Base-by-base conservation (phyloP, 2,329 filamentous ascomycete species). In the Dendrostoma leiphaemia region DNA sequence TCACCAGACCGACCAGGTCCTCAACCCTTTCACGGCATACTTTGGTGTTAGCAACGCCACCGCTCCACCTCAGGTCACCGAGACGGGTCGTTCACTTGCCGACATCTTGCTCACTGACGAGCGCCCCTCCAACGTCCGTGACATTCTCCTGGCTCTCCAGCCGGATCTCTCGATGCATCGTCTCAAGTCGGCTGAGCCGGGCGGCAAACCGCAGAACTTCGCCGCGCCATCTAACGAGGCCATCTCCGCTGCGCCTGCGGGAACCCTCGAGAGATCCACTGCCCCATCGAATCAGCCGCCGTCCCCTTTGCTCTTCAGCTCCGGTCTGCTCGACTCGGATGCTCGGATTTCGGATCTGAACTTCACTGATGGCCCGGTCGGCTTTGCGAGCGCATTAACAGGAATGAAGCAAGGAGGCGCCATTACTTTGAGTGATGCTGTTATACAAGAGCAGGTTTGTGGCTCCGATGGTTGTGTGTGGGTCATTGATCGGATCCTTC, bases 31-130 rank as follows among this genome's bases (percentile, higher is more conserved):
- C 44, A 53, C 51, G 15, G 35, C 19, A 15, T 53, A 48, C 21
- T 53, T 53, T 10, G 51, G 51, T 6, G 40, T 53, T 7, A 53
- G 51, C 44, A 53, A 53, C n/a, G n/a, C 51, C 2, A 48, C 51
- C 35, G 19, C 10, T n/a, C 3, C 51, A 21, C 44, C 44, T 15
- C 31, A 19, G 4, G 48, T 26, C 15, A 47, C 43, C 4, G 51
- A 53, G 4, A 13, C 43, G n/a, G 32, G 21, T 12, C 34, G 51
- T 2, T 40, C 43, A 13, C 23, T 48, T 1, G 51, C 43, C 13
- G 51, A 53, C 3, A 48, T 53, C 10, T 44, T 53, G 5, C 51
- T 53, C 15, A 23, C 26, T 6, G 44, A 48, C 17, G 28, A 26
- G 15, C 23, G 44, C 1, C 29, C 43, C 8, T 34, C 28, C 44